These are phyloP conservation scores for Protea cynaroides DNA, from an alignment of 164 flowering plant species.

Conservation along the genomic window DNA sequence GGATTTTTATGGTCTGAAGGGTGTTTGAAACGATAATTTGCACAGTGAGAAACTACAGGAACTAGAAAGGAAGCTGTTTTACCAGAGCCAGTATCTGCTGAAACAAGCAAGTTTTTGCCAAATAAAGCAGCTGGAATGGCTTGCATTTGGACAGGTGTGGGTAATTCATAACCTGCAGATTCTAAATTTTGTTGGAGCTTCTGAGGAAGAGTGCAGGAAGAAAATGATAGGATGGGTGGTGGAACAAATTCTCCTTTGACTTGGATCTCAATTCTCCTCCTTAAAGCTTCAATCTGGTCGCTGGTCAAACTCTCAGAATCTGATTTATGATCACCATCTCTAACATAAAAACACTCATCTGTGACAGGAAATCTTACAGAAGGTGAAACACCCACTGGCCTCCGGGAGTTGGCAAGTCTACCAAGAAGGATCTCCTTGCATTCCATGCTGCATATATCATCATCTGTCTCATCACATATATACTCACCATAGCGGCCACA, in stretches of 20 bases:
- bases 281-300: slow-evolving; percentile 41
- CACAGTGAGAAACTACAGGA: slow-evolving; percentile 63
- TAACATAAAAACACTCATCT: slow-evolving; percentile 85
- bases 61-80: slow-evolving; percentile 83
- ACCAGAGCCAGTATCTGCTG: slow-evolving; percentile 91
- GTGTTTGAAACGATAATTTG: slow-evolving; percentile 22
- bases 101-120: slow-evolving; percentile 73
- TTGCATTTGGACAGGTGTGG: slow-evolving; percentile 96
- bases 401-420: slow-evolving; percentile 30
- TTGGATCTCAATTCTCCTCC: slow-evolving; percentile 51
- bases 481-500: slow-evolving; percentile 99
- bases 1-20: slow-evolving; percentile 35
- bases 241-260: slow-evolving; percentile 54
- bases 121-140: slow-evolving; percentile 79
- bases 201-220: slow-evolving; percentile 49
- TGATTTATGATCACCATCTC: slow-evolving; percentile 29
- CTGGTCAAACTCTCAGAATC: slow-evolving; percentile 11
- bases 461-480: slow-evolving; percentile 88
- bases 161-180: slow-evolving; percentile 65
- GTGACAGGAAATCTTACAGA: slow-evolving; percentile 38
- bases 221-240: slow-evolving; percentile 59
- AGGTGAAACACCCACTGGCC: slow-evolving; percentile 17
- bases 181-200: slow-evolving; percentile 73
- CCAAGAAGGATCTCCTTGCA: slow-evolving; percentile 52
- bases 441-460: slow-evolving; percentile 85